Conservation (phyloP, 2,329 filamentous ascomycete genomes). For the Fusarium praegraminearum region DNA sequence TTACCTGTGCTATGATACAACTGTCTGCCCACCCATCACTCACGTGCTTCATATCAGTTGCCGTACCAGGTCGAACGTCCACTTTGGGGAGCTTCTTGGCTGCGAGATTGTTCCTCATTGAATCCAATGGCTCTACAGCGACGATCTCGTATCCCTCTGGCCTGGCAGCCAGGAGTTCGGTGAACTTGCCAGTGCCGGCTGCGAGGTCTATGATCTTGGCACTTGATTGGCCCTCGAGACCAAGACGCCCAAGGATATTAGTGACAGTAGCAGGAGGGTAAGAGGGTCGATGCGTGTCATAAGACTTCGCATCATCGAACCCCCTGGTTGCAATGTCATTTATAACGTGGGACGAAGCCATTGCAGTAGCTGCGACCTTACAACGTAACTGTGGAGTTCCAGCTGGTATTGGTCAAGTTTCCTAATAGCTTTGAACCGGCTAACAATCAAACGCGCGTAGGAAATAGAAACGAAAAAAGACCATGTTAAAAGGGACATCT, state of each 20-base stretch:
- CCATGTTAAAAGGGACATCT: background rate
- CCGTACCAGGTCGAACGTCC: slow-evolving; percentile 67
- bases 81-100: slow-evolving; percentile 69
- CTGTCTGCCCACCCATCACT: slow-evolving; percentile 70
- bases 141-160: slow-evolving; percentile 70
- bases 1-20: slow-evolving; percentile 75
- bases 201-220: slow-evolving; percentile 72
- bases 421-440: background rate
- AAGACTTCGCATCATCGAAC: slow-evolving; percentile 72
- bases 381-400: background rate
- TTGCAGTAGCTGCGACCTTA: slow-evolving; percentile 9
- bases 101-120: slow-evolving; percentile 72
- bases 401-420: slow-evolving; percentile 7
- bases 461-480: background rate
- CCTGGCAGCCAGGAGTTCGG: slow-evolving; percentile 69
- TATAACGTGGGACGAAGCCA: slow-evolving; percentile 55
- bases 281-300: slow-evolving; percentile 76
- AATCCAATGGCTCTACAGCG: slow-evolving; percentile 72
- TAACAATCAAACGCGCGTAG: slow-evolving; percentile 8
- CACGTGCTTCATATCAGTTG: slow-evolving; percentile 66
- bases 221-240: slow-evolving; percentile 59
- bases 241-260: slow-evolving; percentile 67
- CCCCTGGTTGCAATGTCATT: slow-evolving; percentile 66
- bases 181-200: slow-evolving; percentile 78
- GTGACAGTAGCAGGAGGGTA: slow-evolving; percentile 71